These are phyloP conservation scores for Sesbania bispinosa DNA, from an alignment of 306 rosid genomes.

Conservation along the genomic window DNA sequence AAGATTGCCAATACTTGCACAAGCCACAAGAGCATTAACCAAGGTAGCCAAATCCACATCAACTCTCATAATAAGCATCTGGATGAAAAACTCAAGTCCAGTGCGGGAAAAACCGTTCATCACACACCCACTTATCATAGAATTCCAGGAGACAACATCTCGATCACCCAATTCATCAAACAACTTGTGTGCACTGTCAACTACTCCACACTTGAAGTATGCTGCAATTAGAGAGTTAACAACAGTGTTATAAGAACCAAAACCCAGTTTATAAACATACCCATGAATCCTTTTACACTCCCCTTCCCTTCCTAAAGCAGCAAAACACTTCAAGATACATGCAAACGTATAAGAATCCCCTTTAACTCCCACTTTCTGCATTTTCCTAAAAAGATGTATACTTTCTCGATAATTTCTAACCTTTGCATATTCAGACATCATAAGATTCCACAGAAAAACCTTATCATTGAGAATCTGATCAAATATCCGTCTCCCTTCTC, in stretches of 20 bases:
- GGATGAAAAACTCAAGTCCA: slow-evolving; percentile 45
- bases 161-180: slow-evolving; percentile 62
- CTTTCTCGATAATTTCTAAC: slow-evolving; percentile 46
- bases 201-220: slow-evolving; percentile 47
- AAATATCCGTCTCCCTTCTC: slow-evolving; percentile 51
- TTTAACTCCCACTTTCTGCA: slow-evolving; percentile 46
- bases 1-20: slow-evolving; percentile 47
- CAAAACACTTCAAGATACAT: slow-evolving; percentile 55
- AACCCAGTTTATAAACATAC: slow-evolving; percentile 45
- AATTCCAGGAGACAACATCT: no score
- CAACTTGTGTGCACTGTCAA: slow-evolving; percentile 57
- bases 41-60: slow-evolving; percentile 69
- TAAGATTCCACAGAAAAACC: slow-evolving; percentile 63
- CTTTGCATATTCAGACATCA: slow-evolving; percentile 64
- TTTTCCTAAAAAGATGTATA: slow-evolving; percentile 45
- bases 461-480: slow-evolving; percentile 36
- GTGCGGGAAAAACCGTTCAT: slow-evolving; percentile 43
- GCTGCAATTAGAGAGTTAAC: slow-evolving; percentile 48
- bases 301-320: slow-evolving; percentile 37
- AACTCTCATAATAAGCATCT: slow-evolving; percentile 43
- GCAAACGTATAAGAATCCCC: slow-evolving; percentile 64
- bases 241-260: slow-evolving; percentile 41
- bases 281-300: slow-evolving; percentile 60
- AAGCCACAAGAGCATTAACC: slow-evolving; percentile 60
- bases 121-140: slow-evolving; percentile 71